Evolutionary conservation across 495 filamentous ascomycete genomes (phyloP), one percentile per base, ranked within the genome.

Genomic region (Clavariopsis aquatica): DNA sequence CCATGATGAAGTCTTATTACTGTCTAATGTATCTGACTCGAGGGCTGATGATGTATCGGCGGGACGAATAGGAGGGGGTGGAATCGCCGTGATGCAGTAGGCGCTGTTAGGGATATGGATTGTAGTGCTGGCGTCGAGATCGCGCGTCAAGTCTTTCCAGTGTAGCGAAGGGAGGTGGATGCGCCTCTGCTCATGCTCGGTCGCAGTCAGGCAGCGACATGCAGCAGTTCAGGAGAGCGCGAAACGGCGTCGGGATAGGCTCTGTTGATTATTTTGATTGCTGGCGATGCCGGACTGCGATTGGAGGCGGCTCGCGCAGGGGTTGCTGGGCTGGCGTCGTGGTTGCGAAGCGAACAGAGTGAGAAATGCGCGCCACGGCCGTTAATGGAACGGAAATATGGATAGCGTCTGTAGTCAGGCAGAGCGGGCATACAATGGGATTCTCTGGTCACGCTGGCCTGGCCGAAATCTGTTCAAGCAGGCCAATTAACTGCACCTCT

Each of bases 81-180:
- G 43, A 55, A 58, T 19, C 29, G 19, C 38, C 52, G 49, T n/a
- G 34, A 60, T 19, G 60, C 51, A 43, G 58, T 56, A 64, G 66
- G 60, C 60, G 65, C 66, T 64, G 47, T n/a, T 31, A 17, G 12
- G 41, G 38, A 43, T 43, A 8, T 43, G 47, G 26, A 28, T 43
- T 49, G 60, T 41, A 41, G 54, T 64, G 60, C 51, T 41, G 60
- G 54, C 59, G 60, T 17, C 22, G 28, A 45, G n/a, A 61, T 60
- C 49, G 49, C 62, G 66, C 66, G 66, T 65, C 62, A 65, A 49
- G 66, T 56, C 46, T 19, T 23, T 22, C 49, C 12, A 27, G 9
- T 6, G 49, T 26, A 36, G 56, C 55, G 26, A 47, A 24, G 24
- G 8, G 36, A 26, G 45, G 22, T 49, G 49, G 49, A 26, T 26